Evolutionary conservation across 768 basidiomycete genomes (phyloP).

Genomic region (Serpula lacrymans): DNA sequence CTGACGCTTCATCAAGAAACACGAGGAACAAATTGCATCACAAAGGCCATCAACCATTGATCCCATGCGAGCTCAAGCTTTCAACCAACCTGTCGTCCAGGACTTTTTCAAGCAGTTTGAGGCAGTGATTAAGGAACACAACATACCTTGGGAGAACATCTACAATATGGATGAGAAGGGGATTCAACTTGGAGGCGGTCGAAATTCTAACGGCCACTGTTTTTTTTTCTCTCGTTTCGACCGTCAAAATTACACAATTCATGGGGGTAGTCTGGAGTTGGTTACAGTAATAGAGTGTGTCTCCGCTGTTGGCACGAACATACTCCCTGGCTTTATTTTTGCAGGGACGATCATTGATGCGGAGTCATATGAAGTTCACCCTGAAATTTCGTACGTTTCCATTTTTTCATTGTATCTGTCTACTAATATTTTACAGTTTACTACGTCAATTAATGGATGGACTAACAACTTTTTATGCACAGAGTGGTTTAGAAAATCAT

Average conservation of each 20-base stretch:
- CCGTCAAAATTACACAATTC: conserved; percentile 13
- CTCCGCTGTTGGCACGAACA: conserved; percentile 35
- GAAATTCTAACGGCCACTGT: conserved; percentile 6
- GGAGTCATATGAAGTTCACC: conserved; percentile 24
- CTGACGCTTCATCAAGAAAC: no score
- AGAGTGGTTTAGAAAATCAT: conserved; percentile 35
- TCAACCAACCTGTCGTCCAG: conserved; percentile 28
- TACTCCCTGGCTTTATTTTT: conserved; percentile 38
- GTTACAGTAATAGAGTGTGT: conserved; percentile 45
- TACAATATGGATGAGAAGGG: conserved; percentile 40
- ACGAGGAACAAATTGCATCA: no score
- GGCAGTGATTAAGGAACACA: conserved; percentile 15
- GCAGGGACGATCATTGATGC: conserved; percentile 20
- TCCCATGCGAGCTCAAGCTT: conserved; percentile 27
- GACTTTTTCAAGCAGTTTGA: conserved; percentile 22
- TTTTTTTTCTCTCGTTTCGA: conserved; percentile 14
- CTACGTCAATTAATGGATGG: conserved; percentile 37
- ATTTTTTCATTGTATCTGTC: conserved; percentile 1
- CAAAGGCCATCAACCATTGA: conserved; percentile 30
- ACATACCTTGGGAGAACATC: conserved; percentile 27
- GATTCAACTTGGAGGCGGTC: conserved; percentile 25
- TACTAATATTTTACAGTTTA: conserved; percentile 16
- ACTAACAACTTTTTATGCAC: conserved; percentile 29
- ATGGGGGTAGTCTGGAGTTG: conserved; percentile 36
- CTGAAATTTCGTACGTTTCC: conserved; percentile 16